Evolutionary conservation across 2,329 filamentous ascomycete species (phyloP).

Genomic region (Aspergillus sergii): DNA sequence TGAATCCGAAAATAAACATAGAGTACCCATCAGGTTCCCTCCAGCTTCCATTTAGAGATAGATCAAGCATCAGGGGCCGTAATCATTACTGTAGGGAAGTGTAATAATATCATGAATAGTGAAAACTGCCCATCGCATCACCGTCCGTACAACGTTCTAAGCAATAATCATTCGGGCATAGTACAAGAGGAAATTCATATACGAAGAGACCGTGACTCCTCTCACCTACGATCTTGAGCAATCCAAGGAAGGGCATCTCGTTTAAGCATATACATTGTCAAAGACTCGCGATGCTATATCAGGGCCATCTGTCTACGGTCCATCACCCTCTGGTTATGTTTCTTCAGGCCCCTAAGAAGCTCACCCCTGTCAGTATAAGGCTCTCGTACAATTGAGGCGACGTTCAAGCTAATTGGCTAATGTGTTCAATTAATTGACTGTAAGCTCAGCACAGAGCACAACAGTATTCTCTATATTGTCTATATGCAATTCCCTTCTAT

Average conservation of each 20-base stretch:
- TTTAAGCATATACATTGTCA: background rate
- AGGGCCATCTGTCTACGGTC: background rate
- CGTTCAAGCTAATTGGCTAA: too few species aligned
- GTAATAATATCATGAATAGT: background rate
- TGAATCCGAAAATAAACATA: too few species aligned
- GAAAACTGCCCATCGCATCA: too few species aligned
- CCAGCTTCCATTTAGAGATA: too few species aligned
- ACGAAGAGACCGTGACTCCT: background rate
- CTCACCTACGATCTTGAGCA: background rate
- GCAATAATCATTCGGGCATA: background rate
- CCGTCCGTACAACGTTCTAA: background rate
- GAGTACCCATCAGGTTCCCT: too few species aligned
- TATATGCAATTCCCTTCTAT: too few species aligned
- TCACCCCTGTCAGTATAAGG: background rate
- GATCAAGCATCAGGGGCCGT: too few species aligned
- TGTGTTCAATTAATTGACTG: too few species aligned
- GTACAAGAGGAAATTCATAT: fast-evolving
- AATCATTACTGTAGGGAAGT: background rate
- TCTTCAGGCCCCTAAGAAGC: background rate
- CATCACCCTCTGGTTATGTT: background rate
- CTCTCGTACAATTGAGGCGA: too few species aligned
- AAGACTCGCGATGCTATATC: background rate
- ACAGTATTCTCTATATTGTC: too few species aligned
- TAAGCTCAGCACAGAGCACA: too few species aligned
- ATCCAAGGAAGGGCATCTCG: background rate